Conservation (phyloP, 2,329 filamentous ascomycete species). For the Aspergillus clavatus region DNA sequence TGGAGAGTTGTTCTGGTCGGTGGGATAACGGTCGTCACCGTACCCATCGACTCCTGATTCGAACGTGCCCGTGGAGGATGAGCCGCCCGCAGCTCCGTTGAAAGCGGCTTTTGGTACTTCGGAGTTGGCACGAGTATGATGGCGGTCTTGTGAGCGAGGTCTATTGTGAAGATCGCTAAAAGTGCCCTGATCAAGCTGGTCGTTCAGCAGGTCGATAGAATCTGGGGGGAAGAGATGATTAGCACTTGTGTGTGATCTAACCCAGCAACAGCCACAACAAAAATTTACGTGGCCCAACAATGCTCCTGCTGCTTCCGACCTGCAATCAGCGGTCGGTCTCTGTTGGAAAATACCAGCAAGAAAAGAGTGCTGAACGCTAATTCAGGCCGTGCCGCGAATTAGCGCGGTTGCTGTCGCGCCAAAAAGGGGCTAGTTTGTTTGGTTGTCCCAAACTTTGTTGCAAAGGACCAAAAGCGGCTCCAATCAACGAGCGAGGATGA, state of each 20-base stretch:
- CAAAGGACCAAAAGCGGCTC: neutral
- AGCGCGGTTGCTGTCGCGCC: conserved; percentile 17
- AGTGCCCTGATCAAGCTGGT: conserved; percentile 59
- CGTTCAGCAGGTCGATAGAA: conserved; percentile 40
- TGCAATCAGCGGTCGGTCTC: conserved; percentile 9
- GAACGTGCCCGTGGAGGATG: conserved; percentile 25
- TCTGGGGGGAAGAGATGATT: conserved; percentile 4
- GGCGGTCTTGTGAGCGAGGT: conserved; percentile 48
- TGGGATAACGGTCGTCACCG: conserved; percentile 28
- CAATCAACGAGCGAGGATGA: neutral
- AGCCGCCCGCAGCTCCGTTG: conserved; percentile 44
- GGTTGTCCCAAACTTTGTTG: conserved; percentile 6
- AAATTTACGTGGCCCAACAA: conserved; percentile 5
- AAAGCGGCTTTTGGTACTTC: conserved; percentile 56
- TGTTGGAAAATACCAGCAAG: conserved; percentile 6
- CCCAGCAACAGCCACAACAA: neutral
- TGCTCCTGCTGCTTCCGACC: conserved; percentile 6
- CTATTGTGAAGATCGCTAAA: conserved; percentile 44
- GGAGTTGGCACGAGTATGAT: conserved; percentile 67
- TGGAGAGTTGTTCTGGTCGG: conserved; percentile 31
- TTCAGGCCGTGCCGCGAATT: conserved; percentile 18
- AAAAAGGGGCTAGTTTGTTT: conserved; percentile 9
- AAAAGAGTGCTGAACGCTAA: conserved; percentile 27
- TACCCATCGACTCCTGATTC: conserved; percentile 35
- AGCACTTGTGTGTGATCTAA: conserved; percentile 1